A percentile compares a stretch with the other conserved stretches of the same genome.
Conservation (phyloP, 2,329 filamentous ascomycete species). For the Xylaria sp. region DNA sequence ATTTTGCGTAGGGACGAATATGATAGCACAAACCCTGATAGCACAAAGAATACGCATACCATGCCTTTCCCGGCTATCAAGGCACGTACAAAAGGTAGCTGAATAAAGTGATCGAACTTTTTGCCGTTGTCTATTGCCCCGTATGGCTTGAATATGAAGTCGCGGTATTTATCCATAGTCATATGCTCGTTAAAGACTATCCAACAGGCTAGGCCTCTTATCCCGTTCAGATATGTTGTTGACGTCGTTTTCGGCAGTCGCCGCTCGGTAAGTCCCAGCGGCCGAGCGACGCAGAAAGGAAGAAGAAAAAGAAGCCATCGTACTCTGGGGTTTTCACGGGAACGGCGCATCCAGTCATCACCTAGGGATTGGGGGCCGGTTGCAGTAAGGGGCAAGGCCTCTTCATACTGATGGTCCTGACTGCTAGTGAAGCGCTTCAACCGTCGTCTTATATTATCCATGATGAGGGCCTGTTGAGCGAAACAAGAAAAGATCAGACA, state of each 20-base stretch:
- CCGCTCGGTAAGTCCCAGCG: slow-evolving; percentile 35
- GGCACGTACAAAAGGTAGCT: slow-evolving; percentile 33
- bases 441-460: slow-evolving; percentile 34
- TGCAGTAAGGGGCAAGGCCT: slow-evolving; percentile 29
- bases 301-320: slow-evolving; percentile 35
- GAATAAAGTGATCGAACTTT: slow-evolving; percentile 36
- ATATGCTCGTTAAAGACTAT: slow-evolving; percentile 37
- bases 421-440: slow-evolving; percentile 26
- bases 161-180: slow-evolving; percentile 35
- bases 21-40: slow-evolving; percentile 34
- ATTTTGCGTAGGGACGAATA: slow-evolving; percentile 36
- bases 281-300: slow-evolving; percentile 32
- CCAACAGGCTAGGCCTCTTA: slow-evolving; percentile 37
- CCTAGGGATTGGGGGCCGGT: slow-evolving; percentile 13
- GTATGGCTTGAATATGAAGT: slow-evolving; percentile 35
- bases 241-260: slow-evolving; percentile 34
- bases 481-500: slow-evolving; percentile 6
- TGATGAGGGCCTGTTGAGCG: slow-evolving; percentile 17
- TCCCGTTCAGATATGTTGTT: slow-evolving; percentile 36
- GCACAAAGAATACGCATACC: slow-evolving; percentile 36
- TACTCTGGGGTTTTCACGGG: slow-evolving; percentile 15
- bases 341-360: slow-evolving; percentile 26
- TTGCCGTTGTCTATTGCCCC: slow-evolving; percentile 24
- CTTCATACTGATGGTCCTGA: slow-evolving; percentile 29
- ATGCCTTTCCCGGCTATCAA: slow-evolving; percentile 34